Evolutionary conservation across 805 yeast genomes (phyloP).

Genomic region (Hanseniaspora jakobsenii): DNA sequence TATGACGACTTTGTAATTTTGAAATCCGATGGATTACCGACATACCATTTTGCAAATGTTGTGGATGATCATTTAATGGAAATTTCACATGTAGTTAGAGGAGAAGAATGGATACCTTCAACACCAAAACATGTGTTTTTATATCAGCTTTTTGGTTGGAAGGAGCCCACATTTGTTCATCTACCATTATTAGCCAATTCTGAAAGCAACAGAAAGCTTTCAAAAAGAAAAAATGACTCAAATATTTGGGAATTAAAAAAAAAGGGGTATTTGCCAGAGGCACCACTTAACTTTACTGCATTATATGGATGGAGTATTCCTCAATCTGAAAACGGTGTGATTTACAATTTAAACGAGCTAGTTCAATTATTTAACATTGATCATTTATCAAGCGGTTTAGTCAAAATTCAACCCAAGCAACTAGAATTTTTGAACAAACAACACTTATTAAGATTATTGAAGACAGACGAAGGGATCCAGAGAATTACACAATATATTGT

Average conservation of each 20-base stretch:
- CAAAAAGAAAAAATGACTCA: constrained; percentile 75
- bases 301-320: constrained; percentile 93
- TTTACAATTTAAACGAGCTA: constrained; percentile 41
- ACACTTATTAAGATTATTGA: constrained; percentile 40
- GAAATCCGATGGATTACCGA: constrained; percentile 91
- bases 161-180: constrained; percentile 70
- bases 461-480: constrained; percentile 30
- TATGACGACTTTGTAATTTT: constrained; percentile 82
- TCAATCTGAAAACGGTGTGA: constrained; percentile 43
- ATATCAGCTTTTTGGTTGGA: constrained; percentile 79
- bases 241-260: constrained; percentile 49
- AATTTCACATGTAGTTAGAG: constrained; percentile 87
- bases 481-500: constrained; percentile 22
- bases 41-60: constrained; percentile 93
- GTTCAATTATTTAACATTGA: constrained; percentile 47
- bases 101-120: constrained; percentile 96
- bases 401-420: constrained; percentile 75
- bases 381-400: constrained; percentile 81
- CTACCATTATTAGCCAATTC: constrained; percentile 74
- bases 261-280: constrained; percentile 70
- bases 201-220: constrained; percentile 54
- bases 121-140: constrained; percentile 89
- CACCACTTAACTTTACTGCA: constrained; percentile 74
- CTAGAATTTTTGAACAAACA: constrained; percentile 65
- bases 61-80: constrained; percentile 89